These are phyloP conservation scores for Neckera pumila DNA, from an alignment of 225 moss, liverwort and hornwort genomes.

Conservation along the genomic window DNA sequence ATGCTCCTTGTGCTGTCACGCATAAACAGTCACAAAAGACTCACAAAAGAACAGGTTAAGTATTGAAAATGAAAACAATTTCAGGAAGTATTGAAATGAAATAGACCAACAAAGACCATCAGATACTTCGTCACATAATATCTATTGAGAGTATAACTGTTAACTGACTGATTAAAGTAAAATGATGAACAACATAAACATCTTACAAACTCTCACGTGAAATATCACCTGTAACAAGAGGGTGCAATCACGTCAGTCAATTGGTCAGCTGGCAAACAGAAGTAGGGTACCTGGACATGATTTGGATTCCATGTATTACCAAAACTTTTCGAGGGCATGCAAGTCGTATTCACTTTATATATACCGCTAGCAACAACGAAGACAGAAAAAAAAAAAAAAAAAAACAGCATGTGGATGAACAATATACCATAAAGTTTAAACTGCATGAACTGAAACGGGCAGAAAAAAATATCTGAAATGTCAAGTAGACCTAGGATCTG, in stretches of 20 bases:
- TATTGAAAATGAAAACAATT: not conserved
- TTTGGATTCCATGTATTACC: not conserved
- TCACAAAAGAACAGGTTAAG: not conserved
- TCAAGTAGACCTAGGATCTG: not conserved
- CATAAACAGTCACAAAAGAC: not conserved
- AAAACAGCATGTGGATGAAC: not conserved
- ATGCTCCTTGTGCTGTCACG: not conserved
- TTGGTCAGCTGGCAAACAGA: conserved; percentile 93
- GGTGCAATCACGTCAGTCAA: conserved; percentile 94
- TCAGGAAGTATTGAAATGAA: not conserved
- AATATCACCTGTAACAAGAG: conserved; percentile 82
- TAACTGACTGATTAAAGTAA: not conserved
- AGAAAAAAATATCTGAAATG: not conserved
- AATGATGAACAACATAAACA: not conserved
- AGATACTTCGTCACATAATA: not conserved
- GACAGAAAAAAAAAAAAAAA: not conserved
- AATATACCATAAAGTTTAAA: not conserved
- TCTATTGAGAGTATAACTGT: not conserved
- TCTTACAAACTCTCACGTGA: not conserved
- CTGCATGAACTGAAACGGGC: not conserved
- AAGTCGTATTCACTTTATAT: not conserved
- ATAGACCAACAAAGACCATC: not conserved
- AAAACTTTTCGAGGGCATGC: not conserved
- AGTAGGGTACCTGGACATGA: conserved; percentile 83
- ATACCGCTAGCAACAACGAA: not conserved